Evolutionary conservation across 257 asterid genomes (phyloP), one percentile per base, ranked within the genome.

Genomic region (Paraleonurus japonicus): DNA sequence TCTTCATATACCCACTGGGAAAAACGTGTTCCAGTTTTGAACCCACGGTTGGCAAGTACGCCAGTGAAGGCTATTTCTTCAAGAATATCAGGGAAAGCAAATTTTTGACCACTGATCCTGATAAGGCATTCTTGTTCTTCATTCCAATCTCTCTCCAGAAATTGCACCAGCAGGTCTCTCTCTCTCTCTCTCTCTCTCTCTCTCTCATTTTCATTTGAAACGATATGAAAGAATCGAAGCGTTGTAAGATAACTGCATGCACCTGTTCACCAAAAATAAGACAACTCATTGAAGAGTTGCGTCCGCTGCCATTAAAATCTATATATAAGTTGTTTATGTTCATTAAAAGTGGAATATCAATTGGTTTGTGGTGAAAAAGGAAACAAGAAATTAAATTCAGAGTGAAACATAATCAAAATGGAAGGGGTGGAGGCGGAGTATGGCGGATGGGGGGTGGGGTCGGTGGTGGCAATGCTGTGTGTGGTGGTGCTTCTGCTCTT

Each of bases 101-200:
- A 9, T 86, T 88, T 26, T 51, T 75, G 22, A 86, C 88, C 0
- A 75, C 69, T 6, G 87, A 86, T 76, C 92, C 95, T 12, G 71
- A 75, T 43, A 62, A 72, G 48, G 88, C 92, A 16, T 78, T 82
- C 67, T 69, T 86, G 75, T 86, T 88, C 75, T 86, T 86, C 86
- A 84, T 88, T 57, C 95, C 92, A 3, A 80, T 86, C 73, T 88
- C 95, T 30, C 81, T 84, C 74, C 90, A 84, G 48, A 86, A 82
- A 82, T 68, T 81, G 83, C 61, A 66, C 27, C 54, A 51, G 0
- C 61, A 68, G 82, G 67, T 78, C 26, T 32, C 2, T 26, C 17
- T 48, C 61, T 48, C 63, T 57, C 63, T 57, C 35, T 57, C 10
- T 24, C 32, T 12, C 12, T 26, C 19, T 0, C 6, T 4, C 17